Base-by-base conservation (phyloP, 1,284 basidiomycete species). In the Tilletia caries region DNA sequence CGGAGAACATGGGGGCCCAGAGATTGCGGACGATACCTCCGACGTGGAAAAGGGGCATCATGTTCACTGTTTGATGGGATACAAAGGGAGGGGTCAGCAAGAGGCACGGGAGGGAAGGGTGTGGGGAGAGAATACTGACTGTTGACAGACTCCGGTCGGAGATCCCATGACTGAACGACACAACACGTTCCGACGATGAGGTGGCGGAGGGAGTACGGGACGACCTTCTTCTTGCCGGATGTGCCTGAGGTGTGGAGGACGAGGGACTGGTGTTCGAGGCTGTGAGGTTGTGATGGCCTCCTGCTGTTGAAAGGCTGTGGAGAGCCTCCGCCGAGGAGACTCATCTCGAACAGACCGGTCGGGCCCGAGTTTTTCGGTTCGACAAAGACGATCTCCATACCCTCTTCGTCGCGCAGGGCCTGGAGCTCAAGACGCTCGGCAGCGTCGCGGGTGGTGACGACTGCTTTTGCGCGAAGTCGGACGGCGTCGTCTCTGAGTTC, bases 1-100 rank as follows among this genome's bases (percentile, higher is more conserved):
- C 79, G 1, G 81, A 83, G 54, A 83, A 75, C 6, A 83, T 75
- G 65, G 81, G 81, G 3, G 81, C 73, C 80, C 80, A 82, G 3
- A 83, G 69, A 67, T 83, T 83, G 33, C 81, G 76, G 29, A 83
- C 79, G 54, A 83, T 83, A 69, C 81, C 81, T 46, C 81, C 81
- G 44, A 83, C 81, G 73, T 83, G 81, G 76, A 83, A 83, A 68
- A 83, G 76, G 8, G 81, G 81, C 81, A 83, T 83, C 81, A 83
- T 83, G 73, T 83, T 83, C 80, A 83, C 71, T 73, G 58, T 15
- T 12, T 3, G 46, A 4, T n/a, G 46, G 46, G 25, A 23, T n/a
- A 50, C 6, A 23, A 20, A 50, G 18, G 46, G 27, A 69, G 52
- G n/a, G n/a, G n/a, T n/a, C n/a, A 37, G 50, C 20, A 64, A 48